Evolutionary conservation across 208 protist species (phyloP).

Genomic region (Trypanosoma vivax): DNA sequence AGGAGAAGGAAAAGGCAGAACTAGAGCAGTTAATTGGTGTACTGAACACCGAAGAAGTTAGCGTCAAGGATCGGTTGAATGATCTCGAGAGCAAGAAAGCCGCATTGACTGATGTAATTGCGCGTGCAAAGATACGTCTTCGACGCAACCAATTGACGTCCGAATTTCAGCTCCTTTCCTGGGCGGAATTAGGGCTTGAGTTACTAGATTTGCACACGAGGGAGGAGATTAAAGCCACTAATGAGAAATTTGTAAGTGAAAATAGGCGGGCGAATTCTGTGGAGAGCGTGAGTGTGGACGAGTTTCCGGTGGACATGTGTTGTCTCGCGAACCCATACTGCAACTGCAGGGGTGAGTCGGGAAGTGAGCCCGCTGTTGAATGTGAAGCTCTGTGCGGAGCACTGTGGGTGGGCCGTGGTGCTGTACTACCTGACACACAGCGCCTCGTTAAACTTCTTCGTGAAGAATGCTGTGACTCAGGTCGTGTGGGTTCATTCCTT

Average conservation of each 20-base stretch:
- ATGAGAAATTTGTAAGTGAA: neutral
- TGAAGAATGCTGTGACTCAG: neutral
- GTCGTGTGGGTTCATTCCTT: neutral
- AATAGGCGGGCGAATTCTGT: neutral
- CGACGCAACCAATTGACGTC: neutral
- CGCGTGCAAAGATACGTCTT: neutral
- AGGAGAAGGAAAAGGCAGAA: neutral
- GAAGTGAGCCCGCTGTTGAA: neutral
- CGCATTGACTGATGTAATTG: neutral
- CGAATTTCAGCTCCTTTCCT: conserved; percentile 3
- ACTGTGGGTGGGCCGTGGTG: no score
- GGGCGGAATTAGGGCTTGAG: conserved; percentile 2
- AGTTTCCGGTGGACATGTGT: neutral
- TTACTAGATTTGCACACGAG: neutral
- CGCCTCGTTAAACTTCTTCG: neutral
- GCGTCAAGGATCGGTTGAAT: neutral
- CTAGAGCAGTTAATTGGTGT: neutral
- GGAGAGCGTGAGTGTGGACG: neutral
- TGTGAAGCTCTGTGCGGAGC: neutral
- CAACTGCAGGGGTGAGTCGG: no score
- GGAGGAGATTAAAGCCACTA: conserved; percentile 3
- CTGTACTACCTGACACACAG: neutral
- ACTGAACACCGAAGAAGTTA: conserved; percentile 1
- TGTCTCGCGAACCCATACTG: neutral
- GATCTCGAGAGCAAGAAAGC: neutral